Percentiles rank a stretch among this genome's conserved stretches.
phyloP scores from a whole-genome alignment of 805 yeast genomes.

The Huiozyma naganishii region DNA sequence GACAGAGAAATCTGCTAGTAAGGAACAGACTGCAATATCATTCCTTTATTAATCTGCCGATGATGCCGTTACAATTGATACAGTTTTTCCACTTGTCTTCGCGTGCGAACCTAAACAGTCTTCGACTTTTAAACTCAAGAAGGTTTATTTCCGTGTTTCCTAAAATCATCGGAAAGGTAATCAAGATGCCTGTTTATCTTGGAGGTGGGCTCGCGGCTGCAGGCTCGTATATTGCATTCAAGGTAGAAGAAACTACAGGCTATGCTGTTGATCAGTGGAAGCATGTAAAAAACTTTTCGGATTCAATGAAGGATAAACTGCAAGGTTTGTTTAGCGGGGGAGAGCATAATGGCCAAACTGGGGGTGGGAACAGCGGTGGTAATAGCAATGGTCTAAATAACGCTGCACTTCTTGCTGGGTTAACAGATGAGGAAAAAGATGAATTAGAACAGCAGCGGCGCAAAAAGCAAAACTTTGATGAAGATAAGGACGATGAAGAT shows the following conservation, averaged over 20 bases:
- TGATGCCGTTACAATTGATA: constrained; percentile 12
- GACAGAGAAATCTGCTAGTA: not conserved
- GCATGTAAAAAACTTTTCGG: constrained; percentile 52
- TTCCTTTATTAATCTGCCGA: constrained; percentile 13
- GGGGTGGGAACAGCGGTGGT: constrained; percentile 49
- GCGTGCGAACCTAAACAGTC: not conserved
- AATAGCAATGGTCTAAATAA: constrained; percentile 35
- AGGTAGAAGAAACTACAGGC: constrained; percentile 74
- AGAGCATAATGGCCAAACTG: constrained; percentile 31
- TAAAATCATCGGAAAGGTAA: constrained; percentile 42
- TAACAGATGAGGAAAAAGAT: constrained; percentile 35
- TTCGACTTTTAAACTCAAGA: constrained; percentile 8
- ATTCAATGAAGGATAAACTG: constrained; percentile 37
- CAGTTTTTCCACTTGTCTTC: constrained; percentile 7
- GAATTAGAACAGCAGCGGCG: constrained; percentile 24
- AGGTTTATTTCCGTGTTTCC: constrained; percentile 32
- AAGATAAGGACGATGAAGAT: constrained; percentile 32
- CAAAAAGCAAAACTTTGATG: constrained; percentile 21
- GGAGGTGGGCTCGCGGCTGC: constrained; percentile 94
- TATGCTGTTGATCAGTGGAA: constrained; percentile 59
- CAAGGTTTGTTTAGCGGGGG: constrained; percentile 13
- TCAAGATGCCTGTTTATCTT: constrained; percentile 63
- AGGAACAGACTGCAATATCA: constrained; percentile 10
- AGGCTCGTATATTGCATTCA: constrained; percentile 84
- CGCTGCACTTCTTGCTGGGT: constrained; percentile 22